Evolutionary conservation across 495 filamentous ascomycete genomes (phyloP).

Genomic region (Trichoderma orchidacearum): DNA sequence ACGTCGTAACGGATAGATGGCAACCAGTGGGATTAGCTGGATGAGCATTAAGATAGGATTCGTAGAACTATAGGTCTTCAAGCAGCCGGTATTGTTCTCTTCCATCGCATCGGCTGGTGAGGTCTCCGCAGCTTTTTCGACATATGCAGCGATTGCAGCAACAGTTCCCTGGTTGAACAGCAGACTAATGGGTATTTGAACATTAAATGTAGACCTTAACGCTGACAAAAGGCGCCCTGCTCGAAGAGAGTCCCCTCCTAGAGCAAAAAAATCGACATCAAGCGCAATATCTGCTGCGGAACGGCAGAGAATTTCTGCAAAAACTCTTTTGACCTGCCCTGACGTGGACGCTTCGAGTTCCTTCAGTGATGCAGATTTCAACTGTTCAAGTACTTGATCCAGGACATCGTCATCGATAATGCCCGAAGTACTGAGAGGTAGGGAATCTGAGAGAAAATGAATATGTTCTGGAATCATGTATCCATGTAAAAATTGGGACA

Average conservation of each 20-base stretch:
- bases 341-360: constrained; percentile 9
- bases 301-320: constrained; percentile 16
- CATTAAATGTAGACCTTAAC: constrained; percentile 20
- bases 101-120: background rate
- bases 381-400: constrained; percentile 8
- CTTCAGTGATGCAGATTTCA: constrained; percentile 4
- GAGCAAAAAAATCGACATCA: constrained; percentile 25
- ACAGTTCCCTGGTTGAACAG: constrained; percentile 24
- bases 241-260: constrained; percentile 29
- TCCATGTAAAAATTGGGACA: constrained; percentile 8
- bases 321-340: constrained; percentile 14
- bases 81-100: background rate
- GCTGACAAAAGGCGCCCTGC: constrained; percentile 27
- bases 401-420: constrained; percentile 14
- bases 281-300: constrained; percentile 11
- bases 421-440: constrained; percentile 14
- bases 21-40: constrained; percentile 20
- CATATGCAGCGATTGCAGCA: constrained; percentile 11
- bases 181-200: constrained; percentile 22
- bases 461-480: constrained; percentile 17
- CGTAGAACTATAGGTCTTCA: constrained; percentile 23
- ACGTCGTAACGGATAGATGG: constrained; percentile 23
- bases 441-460: constrained; percentile 11
- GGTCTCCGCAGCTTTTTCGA: constrained; percentile 6
- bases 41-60: constrained; percentile 21